Base-by-base conservation (phyloP, 2,329 filamentous ascomycete genomes). In the Hypoxylon sp. region DNA sequence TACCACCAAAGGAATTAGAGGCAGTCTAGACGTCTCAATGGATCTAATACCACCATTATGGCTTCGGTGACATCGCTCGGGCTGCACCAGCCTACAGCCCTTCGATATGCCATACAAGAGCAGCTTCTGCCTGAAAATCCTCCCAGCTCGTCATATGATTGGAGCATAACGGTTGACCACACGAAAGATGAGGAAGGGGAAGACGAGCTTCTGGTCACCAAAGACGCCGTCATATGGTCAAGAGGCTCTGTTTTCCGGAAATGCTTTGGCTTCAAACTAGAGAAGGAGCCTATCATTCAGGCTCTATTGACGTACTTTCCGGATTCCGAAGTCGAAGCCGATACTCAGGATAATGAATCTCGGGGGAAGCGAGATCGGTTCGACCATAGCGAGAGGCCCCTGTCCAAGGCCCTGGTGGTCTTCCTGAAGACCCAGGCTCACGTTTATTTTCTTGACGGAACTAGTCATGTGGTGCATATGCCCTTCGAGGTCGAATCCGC, bases 401-500 rank as follows among this genome's bases (percentile, higher is more conserved):
- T 88, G 24, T 86, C 87, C 46, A 87, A 91, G 75, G 94, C 95
- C 3, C 82, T 99, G 68, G 93, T 98, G 6, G 92, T 99, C 54
- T 92, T 98, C 73, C 88, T 99, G 72, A 94, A 93, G 80, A 94
- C 93, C 0, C 95, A 98, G 77, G 94, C 93, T 21, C 95, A 98
- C 77, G 89, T 99, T 71, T 97, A 94, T 83, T 98, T 97, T 78
- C 87, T 98, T 39, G 89, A 92, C 1, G 95, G 95, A 19, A 91
- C 93, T 35, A 96, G 89, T 76, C 93, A 99, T 85, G 89, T 97
- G 65, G 87, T 98, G 52, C 93, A 97, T 78, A 89, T 99, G 76
- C 95, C 95, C 1, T 99, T 99, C 76, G 94, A 98, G 80, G 92
- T 98, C 46, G 93, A 97, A 77, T 89, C 89, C 58, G 94, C 93